Conservation (phyloP, 2,329 filamentous ascomycete species). For the Fusarium mundagurra region DNA sequence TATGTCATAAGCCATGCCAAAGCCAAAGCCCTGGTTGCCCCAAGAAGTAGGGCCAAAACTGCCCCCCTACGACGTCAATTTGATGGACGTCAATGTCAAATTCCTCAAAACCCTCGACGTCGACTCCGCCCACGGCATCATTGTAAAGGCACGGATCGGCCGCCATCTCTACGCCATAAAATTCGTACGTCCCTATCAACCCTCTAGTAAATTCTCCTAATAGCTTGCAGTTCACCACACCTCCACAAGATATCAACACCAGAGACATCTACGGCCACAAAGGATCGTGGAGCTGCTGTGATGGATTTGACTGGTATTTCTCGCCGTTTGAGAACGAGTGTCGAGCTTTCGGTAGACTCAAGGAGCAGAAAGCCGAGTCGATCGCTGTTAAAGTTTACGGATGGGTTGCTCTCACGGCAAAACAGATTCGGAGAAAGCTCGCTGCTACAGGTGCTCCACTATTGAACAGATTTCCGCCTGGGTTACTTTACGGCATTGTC, state of each 20-base stretch:
- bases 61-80: background rate
- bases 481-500: background rate
- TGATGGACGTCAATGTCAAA: background rate
- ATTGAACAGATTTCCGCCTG: fast-evolving
- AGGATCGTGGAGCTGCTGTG: background rate
- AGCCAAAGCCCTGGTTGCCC: background rate
- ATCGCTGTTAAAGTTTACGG: conserved; percentile 13
- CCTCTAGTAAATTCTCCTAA: background rate
- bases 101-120: background rate
- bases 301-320: conserved; percentile 1
- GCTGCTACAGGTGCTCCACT: too few species aligned
- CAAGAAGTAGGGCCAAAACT: background rate
- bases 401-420: background rate
- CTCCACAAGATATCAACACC: fast-evolving
- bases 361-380: background rate
- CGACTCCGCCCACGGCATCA: background rate
- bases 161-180: background rate
- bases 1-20: background rate
- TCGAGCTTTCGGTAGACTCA: conserved; percentile 10
- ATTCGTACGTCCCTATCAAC: background rate
- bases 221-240: fast-evolving
- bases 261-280: background rate
- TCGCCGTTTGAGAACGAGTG: conserved; percentile 17
- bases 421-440: background rate
- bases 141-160: background rate